A percentile compares a stretch with the other conserved stretches of the same genome.
Conservation (phyloP, 768 basidiomycete species). For the Chalciporus sphaerocephalus region DNA sequence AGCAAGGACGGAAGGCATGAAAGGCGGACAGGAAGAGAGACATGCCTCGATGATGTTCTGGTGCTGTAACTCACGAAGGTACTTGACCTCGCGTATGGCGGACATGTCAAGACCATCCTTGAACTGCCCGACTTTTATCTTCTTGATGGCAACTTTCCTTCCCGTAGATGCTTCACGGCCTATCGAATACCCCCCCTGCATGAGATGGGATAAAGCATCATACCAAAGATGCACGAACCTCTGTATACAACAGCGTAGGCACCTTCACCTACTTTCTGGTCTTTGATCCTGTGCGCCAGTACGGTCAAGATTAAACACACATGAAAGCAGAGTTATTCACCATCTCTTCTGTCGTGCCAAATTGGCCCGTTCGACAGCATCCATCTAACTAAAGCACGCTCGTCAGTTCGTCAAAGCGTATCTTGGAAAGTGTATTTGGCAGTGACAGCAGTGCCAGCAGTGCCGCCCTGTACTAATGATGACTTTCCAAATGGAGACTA, state of each 20-base stretch:
- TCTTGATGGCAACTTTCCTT: slow-evolving; percentile 94
- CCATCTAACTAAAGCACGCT: slow-evolving; percentile 40
- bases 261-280: slow-evolving; percentile 83
- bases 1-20: neutral
- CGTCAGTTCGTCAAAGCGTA: slow-evolving; percentile 1
- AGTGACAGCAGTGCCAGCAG: no score
- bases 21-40: neutral
- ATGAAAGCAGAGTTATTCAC: slow-evolving; percentile 31
- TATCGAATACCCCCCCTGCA: slow-evolving; percentile 27
- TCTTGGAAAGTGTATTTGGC: neutral
- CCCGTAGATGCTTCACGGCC: slow-evolving; percentile 72
- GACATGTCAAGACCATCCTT: slow-evolving; percentile 99
- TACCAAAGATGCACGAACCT: slow-evolving; percentile 44
- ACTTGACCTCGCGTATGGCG: slow-evolving; percentile 96
- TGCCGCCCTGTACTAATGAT: no score
- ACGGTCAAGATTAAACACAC: slow-evolving; percentile 6
- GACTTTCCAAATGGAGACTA: slow-evolving; percentile 2
- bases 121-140: slow-evolving; percentile 94
- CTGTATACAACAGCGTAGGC: slow-evolving; percentile 95
- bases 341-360: slow-evolving; percentile 66
- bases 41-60: slow-evolving; percentile 90
- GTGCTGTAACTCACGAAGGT: slow-evolving; percentile 88
- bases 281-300: slow-evolving; percentile 58
- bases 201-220: neutral
- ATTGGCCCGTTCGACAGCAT: slow-evolving; percentile 79